A percentile compares a stretch with the other conserved stretches of the same genome.
These are phyloP conservation scores for Harringtonia aguacate DNA, from an alignment of 2,329 filamentous ascomycete species.

Conservation along the genomic window DNA sequence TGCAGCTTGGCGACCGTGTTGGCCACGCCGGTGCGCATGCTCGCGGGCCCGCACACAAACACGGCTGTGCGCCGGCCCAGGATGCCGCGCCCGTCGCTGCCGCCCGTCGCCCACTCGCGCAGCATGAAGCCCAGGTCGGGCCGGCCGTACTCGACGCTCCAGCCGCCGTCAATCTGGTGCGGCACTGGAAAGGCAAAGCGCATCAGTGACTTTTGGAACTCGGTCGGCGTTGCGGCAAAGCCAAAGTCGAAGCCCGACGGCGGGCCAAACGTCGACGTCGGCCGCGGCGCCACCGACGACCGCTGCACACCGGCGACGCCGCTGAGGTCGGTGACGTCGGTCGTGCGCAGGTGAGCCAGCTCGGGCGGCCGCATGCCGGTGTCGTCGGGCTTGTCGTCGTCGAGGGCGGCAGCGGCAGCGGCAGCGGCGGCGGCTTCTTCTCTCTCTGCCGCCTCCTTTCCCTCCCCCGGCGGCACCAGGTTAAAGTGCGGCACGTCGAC, in stretches of 20 bases:
- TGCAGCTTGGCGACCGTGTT: constrained; percentile 76
- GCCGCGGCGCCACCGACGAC: constrained; percentile 21
- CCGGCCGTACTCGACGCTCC: constrained; percentile 86
- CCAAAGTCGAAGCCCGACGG: constrained; percentile 65
- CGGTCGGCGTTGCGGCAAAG: constrained; percentile 73
- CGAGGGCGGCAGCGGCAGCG: neutral
- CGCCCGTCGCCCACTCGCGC: constrained; percentile 67
- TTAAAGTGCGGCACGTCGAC: constrained; percentile 47
- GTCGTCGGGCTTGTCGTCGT: constrained; percentile 10
- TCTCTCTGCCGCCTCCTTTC: neutral
- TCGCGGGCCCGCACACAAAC: constrained; percentile 82
- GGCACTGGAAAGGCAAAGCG: constrained; percentile 74
- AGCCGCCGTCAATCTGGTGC: constrained; percentile 63
- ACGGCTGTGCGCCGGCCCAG: constrained; percentile 77
- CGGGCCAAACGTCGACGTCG: constrained; percentile 47
- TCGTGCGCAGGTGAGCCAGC: constrained; percentile 44
- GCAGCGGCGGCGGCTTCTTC: neutral
- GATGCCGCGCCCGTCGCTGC: constrained; percentile 51
- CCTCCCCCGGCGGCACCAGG: constrained; percentile 29
- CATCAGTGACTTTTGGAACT: constrained; percentile 83
- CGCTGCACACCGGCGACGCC: constrained; percentile 22
- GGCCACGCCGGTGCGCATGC: constrained; percentile 82
- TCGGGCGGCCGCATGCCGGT: constrained; percentile 32
- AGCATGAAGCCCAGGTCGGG: constrained; percentile 84
- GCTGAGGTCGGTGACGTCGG: no score